Percentiles rank a stretch among this genome's conserved stretches.
Evolutionary conservation across 2,329 filamentous ascomycete genomes (phyloP).

Genomic region (Diaporthe sp.): DNA sequence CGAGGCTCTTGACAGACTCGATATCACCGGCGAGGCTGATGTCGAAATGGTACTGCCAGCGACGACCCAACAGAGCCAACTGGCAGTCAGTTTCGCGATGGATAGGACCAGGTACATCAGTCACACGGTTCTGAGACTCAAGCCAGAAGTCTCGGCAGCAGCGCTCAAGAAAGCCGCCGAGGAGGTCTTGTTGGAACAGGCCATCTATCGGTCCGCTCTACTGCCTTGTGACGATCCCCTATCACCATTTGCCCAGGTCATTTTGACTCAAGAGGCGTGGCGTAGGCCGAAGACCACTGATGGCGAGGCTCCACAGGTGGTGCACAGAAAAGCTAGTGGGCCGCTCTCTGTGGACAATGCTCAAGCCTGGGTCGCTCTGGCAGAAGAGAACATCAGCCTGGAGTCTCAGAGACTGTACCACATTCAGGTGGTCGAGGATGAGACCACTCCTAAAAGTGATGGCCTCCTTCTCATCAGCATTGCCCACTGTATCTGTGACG

Average conservation of each 20-base stretch:
- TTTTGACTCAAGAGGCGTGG: constrained; percentile 42
- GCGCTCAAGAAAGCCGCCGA: constrained; percentile 45
- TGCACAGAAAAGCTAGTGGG: constrained; percentile 3
- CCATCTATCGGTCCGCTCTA: constrained; percentile 50
- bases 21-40: constrained; percentile 26
- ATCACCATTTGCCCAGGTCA: constrained; percentile 51
- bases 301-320: constrained; percentile 5
- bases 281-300: constrained; percentile 38
- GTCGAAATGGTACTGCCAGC: constrained; percentile 49
- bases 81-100: constrained; percentile 50
- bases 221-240: constrained; percentile 49
- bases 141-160: constrained; percentile 42
- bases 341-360: constrained; percentile 34
- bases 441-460: constrained; percentile 5
- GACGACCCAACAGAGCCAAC: constrained; percentile 51
- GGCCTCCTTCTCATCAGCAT: constrained; percentile 48
- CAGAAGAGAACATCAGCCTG: constrained; percentile 42
- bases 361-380: constrained; percentile 33
- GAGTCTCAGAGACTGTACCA: constrained; percentile 41
- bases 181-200: constrained; percentile 44
- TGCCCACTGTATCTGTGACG: constrained; percentile 53
- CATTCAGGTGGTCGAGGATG: constrained; percentile 44
- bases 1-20: constrained; percentile 41
- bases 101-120: constrained; percentile 48
- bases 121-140: constrained; percentile 46